Evolutionary conservation across 163 green algal species (phyloP).

Genomic region (Volvox carteri): DNA sequence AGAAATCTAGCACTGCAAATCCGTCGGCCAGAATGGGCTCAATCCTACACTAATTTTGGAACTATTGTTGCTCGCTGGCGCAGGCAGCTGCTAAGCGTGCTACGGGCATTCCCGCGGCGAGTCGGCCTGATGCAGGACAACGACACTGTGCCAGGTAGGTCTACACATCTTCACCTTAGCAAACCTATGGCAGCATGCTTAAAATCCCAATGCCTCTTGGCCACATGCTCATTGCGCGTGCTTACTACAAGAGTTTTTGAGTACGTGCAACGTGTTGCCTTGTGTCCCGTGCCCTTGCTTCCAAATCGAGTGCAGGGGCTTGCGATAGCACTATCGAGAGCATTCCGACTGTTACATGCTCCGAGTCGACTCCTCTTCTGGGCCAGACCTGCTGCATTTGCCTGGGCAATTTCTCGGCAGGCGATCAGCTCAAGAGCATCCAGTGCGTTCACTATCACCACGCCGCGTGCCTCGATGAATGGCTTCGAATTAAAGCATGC

Average conservation of each 20-base stretch:
- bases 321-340: not conserved
- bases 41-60: too few species aligned
- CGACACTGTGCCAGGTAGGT: not conserved
- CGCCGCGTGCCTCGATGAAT: constrained; percentile 63
- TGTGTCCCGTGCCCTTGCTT: not conserved
- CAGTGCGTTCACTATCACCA: constrained; percentile 64
- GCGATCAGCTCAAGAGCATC: constrained; percentile 60
- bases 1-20: too few species aligned
- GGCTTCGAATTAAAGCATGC: constrained; percentile 64
- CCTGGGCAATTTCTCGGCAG: constrained; percentile 57
- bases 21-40: too few species aligned
- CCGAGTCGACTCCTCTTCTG: not conserved
- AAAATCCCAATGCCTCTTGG: too few species aligned
- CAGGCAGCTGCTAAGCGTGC: constrained; percentile 65
- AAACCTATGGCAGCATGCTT: too few species aligned
- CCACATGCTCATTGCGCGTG: too few species aligned
- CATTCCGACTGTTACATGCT: not conserved
- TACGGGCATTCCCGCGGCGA: constrained; percentile 59
- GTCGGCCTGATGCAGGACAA: not conserved
- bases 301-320: constrained; percentile 16
- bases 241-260: too few species aligned
- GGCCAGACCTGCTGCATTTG: constrained; percentile 65
- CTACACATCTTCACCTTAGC: not conserved
- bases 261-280: not conserved
- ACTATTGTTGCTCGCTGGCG: too few species aligned